These are phyloP conservation scores for Torulaspora maleeae DNA, from an alignment of 805 yeast species.

Conservation along the genomic window DNA sequence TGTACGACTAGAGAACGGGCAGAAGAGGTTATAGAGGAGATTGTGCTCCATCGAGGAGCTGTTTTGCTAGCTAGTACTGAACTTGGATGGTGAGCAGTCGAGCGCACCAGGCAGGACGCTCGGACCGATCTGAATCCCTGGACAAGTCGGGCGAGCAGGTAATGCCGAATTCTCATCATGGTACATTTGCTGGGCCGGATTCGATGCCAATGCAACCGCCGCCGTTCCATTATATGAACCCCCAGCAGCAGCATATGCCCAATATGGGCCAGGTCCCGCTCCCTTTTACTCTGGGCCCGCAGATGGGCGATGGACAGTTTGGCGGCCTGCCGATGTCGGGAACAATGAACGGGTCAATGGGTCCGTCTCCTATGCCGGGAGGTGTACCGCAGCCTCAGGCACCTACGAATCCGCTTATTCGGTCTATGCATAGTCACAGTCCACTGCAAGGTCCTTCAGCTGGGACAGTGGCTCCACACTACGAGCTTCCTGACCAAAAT, in stretches of 20 bases:
- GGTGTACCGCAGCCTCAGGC: not conserved
- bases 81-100: not conserved
- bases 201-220: constrained; percentile 4
- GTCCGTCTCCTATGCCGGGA: not conserved
- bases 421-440: no score
- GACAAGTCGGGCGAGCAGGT: not conserved
- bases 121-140: not conserved
- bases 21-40: not conserved
- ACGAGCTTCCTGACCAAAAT: not conserved
- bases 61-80: not conserved
- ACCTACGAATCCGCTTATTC: no score
- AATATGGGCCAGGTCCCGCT: constrained; percentile 5
- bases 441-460: not conserved
- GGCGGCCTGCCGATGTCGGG: constrained; percentile 3
- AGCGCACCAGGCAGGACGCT: not conserved
- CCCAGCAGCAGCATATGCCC: constrained; percentile 4
- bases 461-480: not conserved
- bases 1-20: not conserved
- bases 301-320: constrained; percentile 1
- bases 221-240: constrained; percentile 1
- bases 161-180: not conserved
- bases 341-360: not conserved
- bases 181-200: constrained; percentile 4
- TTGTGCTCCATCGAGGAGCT: not conserved
- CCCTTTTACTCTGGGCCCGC: constrained; percentile 9